Evolutionary conservation across 2,329 filamentous ascomycete genomes (phyloP).

Genomic region (Xylariaceae sp.): DNA sequence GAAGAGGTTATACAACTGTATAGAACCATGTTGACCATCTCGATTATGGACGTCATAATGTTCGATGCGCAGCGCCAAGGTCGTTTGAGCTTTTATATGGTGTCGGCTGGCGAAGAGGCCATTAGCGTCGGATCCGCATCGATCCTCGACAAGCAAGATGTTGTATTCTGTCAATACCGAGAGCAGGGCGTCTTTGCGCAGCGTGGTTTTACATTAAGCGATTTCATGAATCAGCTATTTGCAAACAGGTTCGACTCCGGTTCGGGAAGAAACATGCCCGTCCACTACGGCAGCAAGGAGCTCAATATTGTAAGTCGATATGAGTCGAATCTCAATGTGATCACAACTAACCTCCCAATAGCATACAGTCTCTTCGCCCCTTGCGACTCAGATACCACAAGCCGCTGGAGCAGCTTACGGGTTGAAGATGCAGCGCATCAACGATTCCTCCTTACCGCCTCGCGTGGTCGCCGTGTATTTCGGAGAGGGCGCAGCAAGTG

Average conservation of each 20-base stretch:
- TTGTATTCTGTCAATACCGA: conserved; percentile 90
- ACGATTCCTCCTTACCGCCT: conserved; percentile 62
- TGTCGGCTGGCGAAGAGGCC: conserved; percentile 89
- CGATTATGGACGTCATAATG: conserved; percentile 96
- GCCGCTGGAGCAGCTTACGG: conserved; percentile 84
- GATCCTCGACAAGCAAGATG: conserved; percentile 75
- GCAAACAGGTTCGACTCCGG: conserved; percentile 77
- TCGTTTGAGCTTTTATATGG: conserved; percentile 96
- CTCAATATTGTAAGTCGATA: conserved; percentile 66
- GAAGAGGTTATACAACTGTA: conserved; percentile 56
- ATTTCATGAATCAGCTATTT: conserved; percentile 96
- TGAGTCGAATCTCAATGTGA: background rate
- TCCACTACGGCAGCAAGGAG: conserved; percentile 84
- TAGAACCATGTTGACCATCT: conserved; percentile 60
- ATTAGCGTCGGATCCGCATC: conserved; percentile 86
- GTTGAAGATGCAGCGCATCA: conserved; percentile 71
- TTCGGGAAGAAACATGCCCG: conserved; percentile 88
- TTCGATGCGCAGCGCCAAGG: conserved; percentile 95
- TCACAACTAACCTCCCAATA: conserved; percentile 32
- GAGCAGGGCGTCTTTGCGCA: conserved; percentile 89
- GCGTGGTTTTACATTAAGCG: conserved; percentile 75
- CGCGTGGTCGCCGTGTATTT: conserved; percentile 80
- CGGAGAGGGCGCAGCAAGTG: conserved; percentile 82
- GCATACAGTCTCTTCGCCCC: conserved; percentile 80
- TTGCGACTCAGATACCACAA: conserved; percentile 86